phyloP scores from a whole-genome alignment of 352 stramenopile species.

The Paralagenidium karlingii region DNA sequence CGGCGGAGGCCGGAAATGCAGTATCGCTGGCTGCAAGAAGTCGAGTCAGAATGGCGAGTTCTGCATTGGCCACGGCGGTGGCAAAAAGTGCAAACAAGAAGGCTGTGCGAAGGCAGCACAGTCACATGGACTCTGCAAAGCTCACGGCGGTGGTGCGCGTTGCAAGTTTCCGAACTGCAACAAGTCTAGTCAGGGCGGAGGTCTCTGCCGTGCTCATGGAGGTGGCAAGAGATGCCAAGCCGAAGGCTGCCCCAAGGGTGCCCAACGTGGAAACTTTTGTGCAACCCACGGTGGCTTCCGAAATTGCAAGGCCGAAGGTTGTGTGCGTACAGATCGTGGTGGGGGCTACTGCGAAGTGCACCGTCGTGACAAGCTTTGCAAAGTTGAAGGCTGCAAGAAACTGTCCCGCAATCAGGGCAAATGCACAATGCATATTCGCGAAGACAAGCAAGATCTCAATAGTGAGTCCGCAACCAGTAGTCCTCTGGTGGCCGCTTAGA shows the following conservation, averaged over 20 bases:
- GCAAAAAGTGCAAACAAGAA: constrained; percentile 79
- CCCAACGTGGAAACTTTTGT: constrained; percentile 77
- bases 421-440: constrained; percentile 84
- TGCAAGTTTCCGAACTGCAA: constrained; percentile 78
- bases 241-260: constrained; percentile 57
- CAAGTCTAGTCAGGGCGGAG: constrained; percentile 70
- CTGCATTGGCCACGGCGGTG: constrained; percentile 76
- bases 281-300: constrained; percentile 74
- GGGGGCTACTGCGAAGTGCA: constrained; percentile 80
- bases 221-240: constrained; percentile 70
- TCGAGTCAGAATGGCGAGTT: constrained; percentile 79
- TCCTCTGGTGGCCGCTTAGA: too few relatives aligned
- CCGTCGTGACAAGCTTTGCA: constrained; percentile 64
- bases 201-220: constrained; percentile 64
- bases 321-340: constrained; percentile 67
- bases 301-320: constrained; percentile 79
- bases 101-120: constrained; percentile 75
- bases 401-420: constrained; percentile 78
- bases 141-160: constrained; percentile 64
- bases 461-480: too few relatives aligned
- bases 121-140: constrained; percentile 76
- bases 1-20: constrained; percentile 69
- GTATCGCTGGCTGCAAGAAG: constrained; percentile 78
- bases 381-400: constrained; percentile 81
- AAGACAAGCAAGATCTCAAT: constrained; percentile 59